Conservation (phyloP, 108 stramenopile species). For the Conticribra weissflogii region DNA sequence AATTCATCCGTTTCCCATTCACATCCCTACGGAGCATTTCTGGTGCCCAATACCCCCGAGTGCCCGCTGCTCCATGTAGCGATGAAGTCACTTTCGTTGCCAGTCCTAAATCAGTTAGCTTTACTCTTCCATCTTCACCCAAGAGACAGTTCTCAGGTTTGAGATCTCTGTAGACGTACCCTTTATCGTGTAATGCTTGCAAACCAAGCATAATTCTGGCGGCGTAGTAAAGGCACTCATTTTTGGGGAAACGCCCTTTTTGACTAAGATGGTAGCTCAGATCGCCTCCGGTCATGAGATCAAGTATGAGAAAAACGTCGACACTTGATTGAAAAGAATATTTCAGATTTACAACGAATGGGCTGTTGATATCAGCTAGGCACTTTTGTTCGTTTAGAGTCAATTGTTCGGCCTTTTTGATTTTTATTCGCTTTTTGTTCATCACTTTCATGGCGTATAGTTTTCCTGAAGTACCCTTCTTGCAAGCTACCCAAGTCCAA, state of each 20-base stretch:
- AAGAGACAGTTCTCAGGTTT: slow-evolving; percentile 96
- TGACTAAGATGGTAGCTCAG: slow-evolving; percentile 85
- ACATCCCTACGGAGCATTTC: slow-evolving; percentile 92
- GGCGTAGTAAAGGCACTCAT: slow-evolving; percentile 86
- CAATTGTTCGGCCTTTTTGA: slow-evolving; percentile 88
- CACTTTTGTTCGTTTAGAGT: slow-evolving; percentile 89
- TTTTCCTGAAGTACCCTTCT: slow-evolving; percentile 93
- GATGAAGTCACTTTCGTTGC: slow-evolving; percentile 87
- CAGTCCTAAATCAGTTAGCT: slow-evolving; percentile 92
- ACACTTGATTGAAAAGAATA: slow-evolving; percentile 93
- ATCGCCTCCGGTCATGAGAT: slow-evolving; percentile 97
- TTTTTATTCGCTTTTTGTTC: slow-evolving; percentile 95
- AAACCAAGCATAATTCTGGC: slow-evolving; percentile 93
- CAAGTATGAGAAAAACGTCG: slow-evolving; percentile 92
- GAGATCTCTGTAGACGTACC: slow-evolving; percentile 90
- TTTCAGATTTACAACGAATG: slow-evolving; percentile 96
- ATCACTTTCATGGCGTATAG: slow-evolving; percentile 98
- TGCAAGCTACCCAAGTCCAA: slow-evolving; percentile 70
- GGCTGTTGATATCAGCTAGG: slow-evolving; percentile 82
- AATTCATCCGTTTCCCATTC: slow-evolving; percentile 81
- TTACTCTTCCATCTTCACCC: slow-evolving; percentile 88
- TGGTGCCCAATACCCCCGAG: slow-evolving; percentile 95
- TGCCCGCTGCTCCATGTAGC: slow-evolving; percentile 87
- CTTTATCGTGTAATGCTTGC: slow-evolving; percentile 85
- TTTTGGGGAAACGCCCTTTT: slow-evolving; percentile 71